Conservation (phyloP, 2,329 filamentous ascomycete genomes). For the Arthrobotrys sinensis region DNA sequence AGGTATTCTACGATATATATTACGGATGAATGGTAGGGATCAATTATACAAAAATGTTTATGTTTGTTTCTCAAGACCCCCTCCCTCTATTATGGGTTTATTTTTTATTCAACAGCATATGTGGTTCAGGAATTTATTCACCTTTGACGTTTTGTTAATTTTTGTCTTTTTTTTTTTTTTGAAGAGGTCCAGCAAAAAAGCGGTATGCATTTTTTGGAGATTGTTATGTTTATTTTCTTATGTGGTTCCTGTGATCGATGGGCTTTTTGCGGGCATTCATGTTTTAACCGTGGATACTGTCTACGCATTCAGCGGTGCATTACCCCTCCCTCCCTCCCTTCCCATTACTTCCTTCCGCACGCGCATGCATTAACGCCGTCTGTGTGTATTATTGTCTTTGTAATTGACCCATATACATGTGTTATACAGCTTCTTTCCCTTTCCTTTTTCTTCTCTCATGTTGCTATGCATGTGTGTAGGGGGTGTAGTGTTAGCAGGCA, state of each 20-base stretch:
- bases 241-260: slow-evolving; percentile 27
- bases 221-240: slow-evolving; percentile 19
- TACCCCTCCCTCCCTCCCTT: background rate
- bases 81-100: background rate
- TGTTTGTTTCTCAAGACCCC: slow-evolving; percentile 1
- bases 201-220: slow-evolving; percentile 42
- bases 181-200: slow-evolving; percentile 36
- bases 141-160: background rate
- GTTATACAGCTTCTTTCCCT: slow-evolving; percentile 4
- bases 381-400: slow-evolving; percentile 2
- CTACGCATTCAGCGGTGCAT: slow-evolving; percentile 14
- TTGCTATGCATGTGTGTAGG: slow-evolving; percentile 1
- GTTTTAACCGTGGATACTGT: slow-evolving; percentile 20
- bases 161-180: slow-evolving; percentile 15
- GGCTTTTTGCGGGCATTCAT: slow-evolving; percentile 1
- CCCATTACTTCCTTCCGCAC: background rate
- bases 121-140: slow-evolving; percentile 18
- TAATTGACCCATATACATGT: slow-evolving; percentile 27
- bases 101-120: slow-evolving; percentile 29
- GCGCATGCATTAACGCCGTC: slow-evolving; percentile 3
- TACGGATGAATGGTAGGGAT: slow-evolving; percentile 18
- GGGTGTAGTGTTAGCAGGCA: slow-evolving; percentile 5
- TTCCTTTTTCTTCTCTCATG: background rate
- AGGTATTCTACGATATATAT: slow-evolving; percentile 15
- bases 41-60: background rate